A percentile compares a stretch with the other conserved stretches of the same genome.
Evolutionary conservation across 192 early-diverging fungal species (phyloP).

Genomic region (Diversispora epigaea): DNA sequence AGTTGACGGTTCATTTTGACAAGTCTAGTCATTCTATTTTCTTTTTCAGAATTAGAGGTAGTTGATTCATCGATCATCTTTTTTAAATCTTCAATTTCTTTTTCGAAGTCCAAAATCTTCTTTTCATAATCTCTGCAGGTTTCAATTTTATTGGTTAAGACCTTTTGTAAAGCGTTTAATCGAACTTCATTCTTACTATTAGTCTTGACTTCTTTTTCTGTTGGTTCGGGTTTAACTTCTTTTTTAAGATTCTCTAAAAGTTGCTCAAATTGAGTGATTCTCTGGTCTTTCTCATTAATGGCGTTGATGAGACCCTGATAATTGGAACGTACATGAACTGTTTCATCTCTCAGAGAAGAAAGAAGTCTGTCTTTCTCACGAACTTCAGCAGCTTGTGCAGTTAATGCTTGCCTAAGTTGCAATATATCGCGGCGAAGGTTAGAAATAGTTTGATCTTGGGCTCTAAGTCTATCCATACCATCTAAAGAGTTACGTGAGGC

Average conservation of each 20-base stretch:
- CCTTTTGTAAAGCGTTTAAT: slow-evolving; percentile 30
- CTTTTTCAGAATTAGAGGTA: slow-evolving; percentile 25
- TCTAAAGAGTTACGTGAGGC: background rate
- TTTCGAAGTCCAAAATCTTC: slow-evolving; percentile 20
- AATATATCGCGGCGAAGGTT: slow-evolving; percentile 20
- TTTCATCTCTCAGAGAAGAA: slow-evolving; percentile 1
- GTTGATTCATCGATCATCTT: slow-evolving; percentile 20
- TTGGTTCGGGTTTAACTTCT: background rate
- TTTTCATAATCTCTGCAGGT: slow-evolving; percentile 32
- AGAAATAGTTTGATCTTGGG: slow-evolving; percentile 15
- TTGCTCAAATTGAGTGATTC: slow-evolving; percentile 23
- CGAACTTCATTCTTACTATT: slow-evolving; percentile 30
- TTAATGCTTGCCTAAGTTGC: slow-evolving; percentile 15
- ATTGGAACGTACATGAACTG: slow-evolving; percentile 21
- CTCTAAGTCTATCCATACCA: background rate
- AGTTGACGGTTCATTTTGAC: slow-evolving; percentile 32
- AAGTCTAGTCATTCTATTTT: slow-evolving; percentile 20
- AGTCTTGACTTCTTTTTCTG: slow-evolving; percentile 8
- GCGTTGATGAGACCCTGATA: slow-evolving; percentile 26
- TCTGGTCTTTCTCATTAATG: slow-evolving; percentile 24
- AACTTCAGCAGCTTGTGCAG: background rate
- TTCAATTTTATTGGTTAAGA: slow-evolving; percentile 30
- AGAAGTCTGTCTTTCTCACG: slow-evolving; percentile 22
- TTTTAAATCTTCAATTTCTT: slow-evolving; percentile 18
- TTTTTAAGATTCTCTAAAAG: slow-evolving; percentile 25